Evolutionary conservation across 2,329 filamentous ascomycete species (phyloP).

Genomic region (Colletotrichum sp.): DNA sequence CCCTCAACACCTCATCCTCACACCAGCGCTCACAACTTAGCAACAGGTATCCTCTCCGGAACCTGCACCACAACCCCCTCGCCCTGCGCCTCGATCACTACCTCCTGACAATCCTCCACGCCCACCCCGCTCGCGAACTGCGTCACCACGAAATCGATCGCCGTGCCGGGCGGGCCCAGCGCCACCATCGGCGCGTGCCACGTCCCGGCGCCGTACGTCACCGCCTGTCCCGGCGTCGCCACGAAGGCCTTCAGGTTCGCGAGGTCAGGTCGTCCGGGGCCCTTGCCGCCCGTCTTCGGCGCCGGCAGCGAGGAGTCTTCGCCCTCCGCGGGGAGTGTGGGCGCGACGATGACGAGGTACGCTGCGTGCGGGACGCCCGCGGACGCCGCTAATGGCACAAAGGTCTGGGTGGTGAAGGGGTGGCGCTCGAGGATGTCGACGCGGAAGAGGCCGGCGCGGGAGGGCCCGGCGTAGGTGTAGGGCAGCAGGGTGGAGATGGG

Average conservation of each 20-base stretch:
- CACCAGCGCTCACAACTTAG: conserved; percentile 7
- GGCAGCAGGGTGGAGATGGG: conserved; percentile 20
- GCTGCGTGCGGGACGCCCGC: conserved; percentile 37
- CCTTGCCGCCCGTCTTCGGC: conserved; percentile 26
- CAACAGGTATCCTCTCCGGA: conserved; percentile 21
- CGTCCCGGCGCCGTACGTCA: conserved; percentile 90
- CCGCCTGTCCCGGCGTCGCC: conserved; percentile 78
- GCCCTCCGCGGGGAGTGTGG: conserved; percentile 55
- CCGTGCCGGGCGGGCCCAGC: conserved; percentile 61
- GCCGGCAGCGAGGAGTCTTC: conserved; percentile 41
- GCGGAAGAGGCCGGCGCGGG: conserved; percentile 51
- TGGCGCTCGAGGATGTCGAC: conserved; percentile 85
- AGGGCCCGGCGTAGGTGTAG: conserved; percentile 12
- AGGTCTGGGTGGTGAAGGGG: conserved; percentile 93
- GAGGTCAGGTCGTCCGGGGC: conserved; percentile 75
- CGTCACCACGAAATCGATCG: conserved; percentile 86
- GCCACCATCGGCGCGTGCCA: conserved; percentile 98
- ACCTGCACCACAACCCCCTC: conserved; percentile 44
- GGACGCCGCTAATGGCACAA: conserved; percentile 71
- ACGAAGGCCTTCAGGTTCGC: conserved; percentile 76
- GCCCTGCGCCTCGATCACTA: conserved; percentile 43
- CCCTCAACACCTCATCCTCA: background rate
- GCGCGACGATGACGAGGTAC: conserved; percentile 90
- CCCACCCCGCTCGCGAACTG: conserved; percentile 87
- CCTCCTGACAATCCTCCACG: conserved; percentile 88